Evolutionary conservation across 1,284 basidiomycete genomes (phyloP), one percentile per base, ranked within the genome.

Genomic region (Inonotus hispidus): DNA sequence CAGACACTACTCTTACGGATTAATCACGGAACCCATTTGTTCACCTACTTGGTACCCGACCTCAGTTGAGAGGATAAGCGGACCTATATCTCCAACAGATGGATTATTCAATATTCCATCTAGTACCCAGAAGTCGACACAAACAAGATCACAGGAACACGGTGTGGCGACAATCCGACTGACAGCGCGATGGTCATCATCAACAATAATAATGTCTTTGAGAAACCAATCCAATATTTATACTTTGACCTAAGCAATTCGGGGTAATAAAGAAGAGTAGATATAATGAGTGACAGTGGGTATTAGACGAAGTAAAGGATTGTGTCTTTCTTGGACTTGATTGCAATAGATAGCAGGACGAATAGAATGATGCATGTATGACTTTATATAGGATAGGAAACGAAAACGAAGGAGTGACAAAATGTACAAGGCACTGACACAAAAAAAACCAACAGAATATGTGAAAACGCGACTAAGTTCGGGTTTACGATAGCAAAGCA

Each of bases 241-340:
- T 29, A 52, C 50, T 27, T 49, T 49, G 46, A 6, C 21, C 46
- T 27, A 49, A 1, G 23, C 46, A 25, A 49, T 49, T 49, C 25
- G 46, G 46, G 23, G 32, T 32, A 8, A 8, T 32, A 21, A 14
- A 29, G 54, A 43, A 46, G 45, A 27, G 23, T 7, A 43, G 45
- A 13, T 58, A 35, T 45, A 58, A 58, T 16, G 45, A 58, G 45
- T 19, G 56, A 38, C 56, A 13, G 21, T 46, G 56, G 56, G 56
- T 49, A 49, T 49, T 50, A 10, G 23, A 49, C 47, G 47, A 49
- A 25, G 7, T 10, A 38, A 58, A 58, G 32, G 46, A 49, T 14
- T 19, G 45, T 58, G 16, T 58, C 55, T 52, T 23, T 45, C 21
- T 39, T 56, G 41, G 41, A 29, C 23, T 56, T 56, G 39, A 41